Conservation (phyloP, 1,284 basidiomycete genomes). For the Pseudozyma thailandica region DNA sequence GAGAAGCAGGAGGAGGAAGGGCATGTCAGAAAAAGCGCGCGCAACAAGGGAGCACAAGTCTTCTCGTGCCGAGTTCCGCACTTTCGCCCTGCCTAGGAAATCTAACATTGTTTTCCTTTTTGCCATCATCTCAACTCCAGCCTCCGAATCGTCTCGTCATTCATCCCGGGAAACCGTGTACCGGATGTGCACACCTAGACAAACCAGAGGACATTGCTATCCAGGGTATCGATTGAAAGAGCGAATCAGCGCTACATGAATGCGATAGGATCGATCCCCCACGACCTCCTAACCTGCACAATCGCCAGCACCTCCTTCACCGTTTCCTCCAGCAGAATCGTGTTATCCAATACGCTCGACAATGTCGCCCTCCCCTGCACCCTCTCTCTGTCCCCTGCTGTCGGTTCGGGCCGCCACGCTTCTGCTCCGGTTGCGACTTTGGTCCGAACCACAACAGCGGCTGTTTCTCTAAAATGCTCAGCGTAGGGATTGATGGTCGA, state of each 20-base stretch:
- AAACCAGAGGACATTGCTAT: background rate
- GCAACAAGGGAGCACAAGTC: too few species aligned
- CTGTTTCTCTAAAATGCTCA: slow-evolving; percentile 83
- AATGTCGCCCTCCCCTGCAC: slow-evolving; percentile 73
- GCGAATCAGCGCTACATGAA: slow-evolving; percentile 14
- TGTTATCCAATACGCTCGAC: slow-evolving; percentile 88
- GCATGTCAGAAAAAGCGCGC: too few species aligned
- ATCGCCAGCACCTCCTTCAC: slow-evolving; percentile 92
- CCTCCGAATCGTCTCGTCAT: too few species aligned
- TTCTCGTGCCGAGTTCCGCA: too few species aligned
- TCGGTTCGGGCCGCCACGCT: slow-evolving; percentile 21
- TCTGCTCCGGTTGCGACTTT: slow-evolving; percentile 71
- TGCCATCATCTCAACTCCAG: too few species aligned
- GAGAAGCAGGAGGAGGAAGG: too few species aligned
- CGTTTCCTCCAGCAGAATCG: slow-evolving; percentile 92
- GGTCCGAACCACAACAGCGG: slow-evolving; percentile 78
- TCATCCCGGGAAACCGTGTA: too few species aligned
- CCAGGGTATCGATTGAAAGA: background rate
- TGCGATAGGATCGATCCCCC: slow-evolving; percentile 78
- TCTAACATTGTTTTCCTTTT: too few species aligned
- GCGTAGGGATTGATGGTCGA: slow-evolving; percentile 68
- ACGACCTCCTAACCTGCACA: slow-evolving; percentile 82
- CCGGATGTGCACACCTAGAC: too few species aligned
- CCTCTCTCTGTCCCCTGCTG: background rate
- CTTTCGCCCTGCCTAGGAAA: too few species aligned